Evolutionary conservation across 305 asterid genomes (phyloP).

Genomic region (Nicotiana rustica): DNA sequence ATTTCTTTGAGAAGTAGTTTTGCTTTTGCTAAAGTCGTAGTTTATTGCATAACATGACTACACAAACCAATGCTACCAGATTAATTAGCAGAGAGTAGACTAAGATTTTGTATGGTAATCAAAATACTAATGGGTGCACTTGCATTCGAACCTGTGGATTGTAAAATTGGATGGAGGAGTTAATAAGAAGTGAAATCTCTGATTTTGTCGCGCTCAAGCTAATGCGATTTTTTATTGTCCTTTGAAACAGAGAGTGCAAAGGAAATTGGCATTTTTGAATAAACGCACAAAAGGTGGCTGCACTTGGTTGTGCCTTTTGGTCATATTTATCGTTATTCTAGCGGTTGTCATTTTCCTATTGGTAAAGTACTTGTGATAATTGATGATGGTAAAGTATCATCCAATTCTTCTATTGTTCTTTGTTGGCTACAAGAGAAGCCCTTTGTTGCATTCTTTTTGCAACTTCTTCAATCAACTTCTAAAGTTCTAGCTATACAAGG

Average conservation of each 20-base stretch:
- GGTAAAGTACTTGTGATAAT: constrained; percentile 32
- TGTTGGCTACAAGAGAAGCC: constrained; percentile 7
- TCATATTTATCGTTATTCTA: constrained; percentile 41
- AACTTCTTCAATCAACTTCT: constrained; percentile 22
- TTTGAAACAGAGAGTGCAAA: constrained; percentile 32
- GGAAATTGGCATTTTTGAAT: constrained; percentile 25
- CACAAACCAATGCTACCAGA: not conserved
- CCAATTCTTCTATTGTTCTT: constrained; percentile 1
- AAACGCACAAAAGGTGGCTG: constrained; percentile 50
- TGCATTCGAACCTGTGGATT: not conserved
- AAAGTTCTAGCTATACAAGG: not conserved
- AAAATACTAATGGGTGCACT: not conserved
- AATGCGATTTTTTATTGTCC: not conserved
- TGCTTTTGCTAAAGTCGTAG: not conserved
- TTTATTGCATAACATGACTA: not conserved
- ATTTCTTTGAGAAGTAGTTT: not conserved
- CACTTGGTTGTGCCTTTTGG: constrained; percentile 56
- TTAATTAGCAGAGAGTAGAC: not conserved
- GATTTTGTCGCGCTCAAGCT: constrained; percentile 10
- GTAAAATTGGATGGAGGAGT: not conserved
- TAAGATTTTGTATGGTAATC: not conserved
- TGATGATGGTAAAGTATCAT: not conserved
- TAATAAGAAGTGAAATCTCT: not conserved
- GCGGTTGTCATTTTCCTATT: constrained; percentile 6
- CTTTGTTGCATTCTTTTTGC: constrained; percentile 9